phyloP scores from a whole-genome alignment of 2,329 filamentous ascomycete genomes.

The Pyricularia sp. region DNA sequence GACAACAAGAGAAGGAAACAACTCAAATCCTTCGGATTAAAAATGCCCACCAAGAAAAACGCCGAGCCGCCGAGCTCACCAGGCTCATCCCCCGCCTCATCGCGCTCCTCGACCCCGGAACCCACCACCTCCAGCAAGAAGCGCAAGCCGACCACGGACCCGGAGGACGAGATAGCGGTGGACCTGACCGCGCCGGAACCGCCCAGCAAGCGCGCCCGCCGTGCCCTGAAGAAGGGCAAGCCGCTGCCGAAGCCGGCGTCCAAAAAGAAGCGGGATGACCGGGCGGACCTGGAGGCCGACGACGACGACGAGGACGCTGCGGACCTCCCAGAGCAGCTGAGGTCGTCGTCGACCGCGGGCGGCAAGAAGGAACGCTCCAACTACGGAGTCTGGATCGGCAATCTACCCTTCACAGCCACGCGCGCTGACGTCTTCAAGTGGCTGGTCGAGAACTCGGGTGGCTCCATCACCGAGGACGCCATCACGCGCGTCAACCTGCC shows the following conservation, averaged over 20 bases:
- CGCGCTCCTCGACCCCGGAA: neutral
- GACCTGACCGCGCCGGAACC: slow-evolving; percentile 85
- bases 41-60: neutral
- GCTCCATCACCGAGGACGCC: slow-evolving; percentile 52
- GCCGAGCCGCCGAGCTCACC: neutral
- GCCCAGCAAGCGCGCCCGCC: slow-evolving; percentile 86
- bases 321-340: slow-evolving; percentile 1
- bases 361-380: slow-evolving; percentile 55
- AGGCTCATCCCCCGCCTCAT: neutral
- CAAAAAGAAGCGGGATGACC: slow-evolving; percentile 19
- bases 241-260: slow-evolving; percentile 33
- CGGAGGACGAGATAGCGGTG: slow-evolving; percentile 71
- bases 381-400: slow-evolving; percentile 92
- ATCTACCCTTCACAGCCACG: slow-evolving; percentile 76
- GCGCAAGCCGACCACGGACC: slow-evolving; percentile 48
- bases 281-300: neutral
- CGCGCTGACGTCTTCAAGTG: slow-evolving; percentile 68
- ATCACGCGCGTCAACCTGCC: slow-evolving; percentile 85
- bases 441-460: slow-evolving; percentile 63
- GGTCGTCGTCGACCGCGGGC: neutral
- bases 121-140: slow-evolving; percentile 42
- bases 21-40: neutral
- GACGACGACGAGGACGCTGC: slow-evolving; percentile 12
- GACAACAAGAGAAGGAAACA: neutral
- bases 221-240: slow-evolving; percentile 80